Conservation (phyloP, 148 eudicot genomes). For the Heliosperma pusillum region DNA sequence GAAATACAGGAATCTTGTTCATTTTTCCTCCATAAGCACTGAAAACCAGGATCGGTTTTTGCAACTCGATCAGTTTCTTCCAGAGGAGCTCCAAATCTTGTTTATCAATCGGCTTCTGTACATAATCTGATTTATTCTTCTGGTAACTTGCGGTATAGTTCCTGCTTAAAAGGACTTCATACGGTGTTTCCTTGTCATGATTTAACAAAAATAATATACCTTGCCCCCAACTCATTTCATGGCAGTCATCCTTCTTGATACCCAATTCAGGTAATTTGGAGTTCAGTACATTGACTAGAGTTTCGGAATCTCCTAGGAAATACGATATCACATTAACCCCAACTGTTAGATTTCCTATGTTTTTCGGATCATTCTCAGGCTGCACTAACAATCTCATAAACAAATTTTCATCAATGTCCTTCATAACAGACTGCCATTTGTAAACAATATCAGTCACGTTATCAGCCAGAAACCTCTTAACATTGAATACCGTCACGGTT, state of each 20-base stretch:
- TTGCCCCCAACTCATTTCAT: slow-evolving; percentile 46
- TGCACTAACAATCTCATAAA: slow-evolving; percentile 32
- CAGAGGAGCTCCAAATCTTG: slow-evolving; percentile 12
- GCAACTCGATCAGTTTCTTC: slow-evolving; percentile 25
- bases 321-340: slow-evolving; percentile 21
- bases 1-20: slow-evolving; percentile 15
- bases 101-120: slow-evolving; percentile 16
- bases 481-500: slow-evolving; percentile 26
- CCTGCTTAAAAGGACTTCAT: slow-evolving; percentile 22
- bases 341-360: slow-evolving; percentile 13
- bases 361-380: slow-evolving; percentile 11
- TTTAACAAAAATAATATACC: slow-evolving; percentile 20
- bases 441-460: slow-evolving; percentile 35
- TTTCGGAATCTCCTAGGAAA: slow-evolving; percentile 32
- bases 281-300: slow-evolving; percentile 27
- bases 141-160: slow-evolving; percentile 12
- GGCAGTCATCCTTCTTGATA: slow-evolving; percentile 35
- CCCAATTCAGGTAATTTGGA: slow-evolving; percentile 43
- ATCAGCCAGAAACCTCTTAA: slow-evolving; percentile 27
- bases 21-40: slow-evolving; percentile 29
- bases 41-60: slow-evolving; percentile 23
- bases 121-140: slow-evolving; percentile 36
- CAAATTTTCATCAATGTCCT: slow-evolving; percentile 30
- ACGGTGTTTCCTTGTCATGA: slow-evolving; percentile 4
- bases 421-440: slow-evolving; percentile 41